Evolutionary conservation across 768 basidiomycete species (phyloP), one percentile per base, ranked within the genome.

Genomic region (Collybia nuda): DNA sequence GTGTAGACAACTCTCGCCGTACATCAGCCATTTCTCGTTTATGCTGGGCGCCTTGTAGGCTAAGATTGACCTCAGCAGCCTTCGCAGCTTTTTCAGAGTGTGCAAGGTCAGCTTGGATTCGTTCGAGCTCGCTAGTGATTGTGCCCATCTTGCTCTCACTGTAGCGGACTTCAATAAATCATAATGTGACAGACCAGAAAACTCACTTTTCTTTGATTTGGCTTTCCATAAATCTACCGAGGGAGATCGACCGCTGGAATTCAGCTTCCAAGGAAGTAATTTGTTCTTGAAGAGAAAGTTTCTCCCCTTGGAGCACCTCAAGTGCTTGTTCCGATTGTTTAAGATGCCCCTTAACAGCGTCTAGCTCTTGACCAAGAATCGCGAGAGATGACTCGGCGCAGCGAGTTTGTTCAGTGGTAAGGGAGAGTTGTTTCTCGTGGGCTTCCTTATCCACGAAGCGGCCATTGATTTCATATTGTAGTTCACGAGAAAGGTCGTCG

Each of bases 221-320:
- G 57, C 73, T 76, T 65, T 91, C 86, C 45, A 86, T 61, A 64
- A 78, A 82, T 50, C 84, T 78, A 35, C 71, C 72, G 49, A 86
- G 65, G 5, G 88, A 88, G 40, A 78, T 69, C 7, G 73, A 75
- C 32, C 83, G 80, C 63, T 90, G 86, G 11, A 81, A 64, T 58
- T 90, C 85, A 2, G 87, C 84, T 52, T 80, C 79, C 22, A 88
- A 67, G 12, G 69, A 66, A 0, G 85, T 88, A 40, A 76, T 74
- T 56, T 84, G 72, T 42, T 75, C 72, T 52, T 88, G 82, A 14
- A 86, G 64, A 8, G 62, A 45, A 0, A 62, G 66, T 54, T 76
- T 82, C 66, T 88, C 85, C 40, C 76, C 71, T 52, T 79, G 76
- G 17, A 75, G 48, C 3, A 60, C 40, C 28, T 70, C 64, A 21